A percentile compares a stretch with the other conserved stretches of the same genome.
These are phyloP conservation scores for Millerozyma miso DNA, from an alignment of 805 yeast species.

Conservation along the genomic window DNA sequence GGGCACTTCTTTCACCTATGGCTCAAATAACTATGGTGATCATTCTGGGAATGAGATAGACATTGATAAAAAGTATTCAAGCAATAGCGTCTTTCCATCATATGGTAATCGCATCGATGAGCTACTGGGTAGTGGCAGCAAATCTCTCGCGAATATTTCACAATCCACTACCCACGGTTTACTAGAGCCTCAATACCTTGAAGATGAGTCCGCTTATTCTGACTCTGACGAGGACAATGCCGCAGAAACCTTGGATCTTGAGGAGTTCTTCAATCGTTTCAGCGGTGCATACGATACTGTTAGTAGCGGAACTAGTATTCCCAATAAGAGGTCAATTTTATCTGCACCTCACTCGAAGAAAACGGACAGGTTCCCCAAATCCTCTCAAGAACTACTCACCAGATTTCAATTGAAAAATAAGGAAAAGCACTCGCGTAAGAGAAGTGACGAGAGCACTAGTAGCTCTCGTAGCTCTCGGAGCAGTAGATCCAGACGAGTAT, in stretches of 20 bases:
- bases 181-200: neutral
- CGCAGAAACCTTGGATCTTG: neutral
- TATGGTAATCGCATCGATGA: neutral
- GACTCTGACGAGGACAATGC: neutral
- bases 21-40: neutral
- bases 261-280: neutral
- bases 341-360: neutral
- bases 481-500: neutral
- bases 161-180: neutral
- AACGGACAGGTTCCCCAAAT: neutral
- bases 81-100: neutral
- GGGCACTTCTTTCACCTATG: neutral
- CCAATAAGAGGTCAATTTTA: neutral
- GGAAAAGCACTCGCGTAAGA: neutral
- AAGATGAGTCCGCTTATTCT: neutral
- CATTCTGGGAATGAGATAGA: neutral
- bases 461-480: neutral
- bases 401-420: neutral
- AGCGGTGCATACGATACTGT: neutral
- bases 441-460: neutral
- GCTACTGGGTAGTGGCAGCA: neutral
- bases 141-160: neutral
- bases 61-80: neutral
- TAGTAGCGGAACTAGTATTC: too few relatives aligned
- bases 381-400: slow-evolving; percentile 1